Conservation (phyloP, 805 yeast species). For the Yamadazyma scolyti region DNA sequence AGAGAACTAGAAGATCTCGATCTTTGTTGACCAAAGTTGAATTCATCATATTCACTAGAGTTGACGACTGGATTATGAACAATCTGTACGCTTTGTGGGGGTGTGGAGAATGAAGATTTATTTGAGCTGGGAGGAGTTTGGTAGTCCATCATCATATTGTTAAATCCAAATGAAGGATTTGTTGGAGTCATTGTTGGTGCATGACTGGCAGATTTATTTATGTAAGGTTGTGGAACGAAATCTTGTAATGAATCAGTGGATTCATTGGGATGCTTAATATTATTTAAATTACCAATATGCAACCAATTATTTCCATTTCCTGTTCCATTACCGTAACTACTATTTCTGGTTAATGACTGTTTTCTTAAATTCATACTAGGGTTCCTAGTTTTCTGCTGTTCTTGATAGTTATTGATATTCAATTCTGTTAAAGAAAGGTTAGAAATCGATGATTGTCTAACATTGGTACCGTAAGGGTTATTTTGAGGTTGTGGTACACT, state of each 20-base stretch:
- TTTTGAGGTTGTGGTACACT: conserved; percentile 4
- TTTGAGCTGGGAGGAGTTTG: conserved; percentile 36
- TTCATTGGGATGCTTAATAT: conserved; percentile 18
- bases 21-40: conserved; percentile 14
- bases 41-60: conserved; percentile 29
- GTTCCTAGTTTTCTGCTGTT: conserved; percentile 27
- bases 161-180: conserved; percentile 17
- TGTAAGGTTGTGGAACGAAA: conserved; percentile 39
- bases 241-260: conserved; percentile 42
- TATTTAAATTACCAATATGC: conserved; percentile 41
- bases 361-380: conserved; percentile 37
- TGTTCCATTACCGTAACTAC: conserved; percentile 19
- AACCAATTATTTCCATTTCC: conserved; percentile 29
- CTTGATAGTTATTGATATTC: conserved; percentile 30
- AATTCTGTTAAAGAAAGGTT: conserved; percentile 38
- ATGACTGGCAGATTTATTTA: conserved; percentile 25
- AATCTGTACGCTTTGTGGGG: conserved; percentile 9
- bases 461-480: conserved; percentile 13
- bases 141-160: conserved; percentile 38
- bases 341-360: conserved; percentile 42
- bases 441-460: conserved; percentile 36
- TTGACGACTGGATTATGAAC: conserved; percentile 6
- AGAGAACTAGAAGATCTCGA: conserved; percentile 21
- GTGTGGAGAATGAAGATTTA: conserved; percentile 25
- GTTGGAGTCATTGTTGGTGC: conserved; percentile 10